These are phyloP conservation scores for Claviceps fusiformis DNA, from an alignment of 2,329 filamentous ascomycete genomes.

Conservation along the genomic window DNA sequence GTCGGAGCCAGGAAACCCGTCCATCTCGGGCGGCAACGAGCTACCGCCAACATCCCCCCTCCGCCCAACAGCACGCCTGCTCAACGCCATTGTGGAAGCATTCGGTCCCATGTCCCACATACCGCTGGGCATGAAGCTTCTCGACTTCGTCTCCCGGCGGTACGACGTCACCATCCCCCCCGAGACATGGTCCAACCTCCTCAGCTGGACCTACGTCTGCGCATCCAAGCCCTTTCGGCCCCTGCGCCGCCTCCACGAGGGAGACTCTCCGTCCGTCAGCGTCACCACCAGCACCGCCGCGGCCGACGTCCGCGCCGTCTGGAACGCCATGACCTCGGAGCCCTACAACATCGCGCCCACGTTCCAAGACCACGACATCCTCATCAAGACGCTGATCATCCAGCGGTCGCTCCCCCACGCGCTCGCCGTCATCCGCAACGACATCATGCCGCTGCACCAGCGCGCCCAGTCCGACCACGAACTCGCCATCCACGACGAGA, in stretches of 20 bases:
- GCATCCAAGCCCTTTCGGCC: constrained; percentile 22
- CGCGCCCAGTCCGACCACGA: constrained; percentile 13
- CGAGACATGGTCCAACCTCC: constrained; percentile 50
- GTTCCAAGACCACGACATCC: constrained; percentile 39
- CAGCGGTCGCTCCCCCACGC: constrained; percentile 16
- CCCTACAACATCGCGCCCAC: constrained; percentile 43
- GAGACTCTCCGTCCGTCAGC: constrained; percentile 15
- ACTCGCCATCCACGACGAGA: constrained; percentile 18
- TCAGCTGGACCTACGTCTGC: constrained; percentile 53
- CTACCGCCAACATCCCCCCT: constrained; percentile 37
- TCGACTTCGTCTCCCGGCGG: constrained; percentile 47
- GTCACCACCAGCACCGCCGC: constrained; percentile 16
- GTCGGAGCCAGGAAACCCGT: constrained; percentile 8
- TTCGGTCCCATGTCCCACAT: constrained; percentile 56
- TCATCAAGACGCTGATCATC: constrained; percentile 26
- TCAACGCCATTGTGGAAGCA: constrained; percentile 53
- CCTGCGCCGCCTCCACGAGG: constrained; percentile 21
- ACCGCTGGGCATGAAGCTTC: constrained; percentile 39
- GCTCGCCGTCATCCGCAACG: constrained; percentile 23
- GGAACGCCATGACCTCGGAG: constrained; percentile 42
- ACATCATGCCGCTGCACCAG: constrained; percentile 26
- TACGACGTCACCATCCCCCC: constrained; percentile 45
- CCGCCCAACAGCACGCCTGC: constrained; percentile 42
- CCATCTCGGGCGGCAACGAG: constrained; percentile 20
- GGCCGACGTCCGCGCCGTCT: constrained; percentile 38